These are phyloP conservation scores for Fusarium coicis DNA, from an alignment of 2,329 filamentous ascomycete genomes.

Conservation along the genomic window DNA sequence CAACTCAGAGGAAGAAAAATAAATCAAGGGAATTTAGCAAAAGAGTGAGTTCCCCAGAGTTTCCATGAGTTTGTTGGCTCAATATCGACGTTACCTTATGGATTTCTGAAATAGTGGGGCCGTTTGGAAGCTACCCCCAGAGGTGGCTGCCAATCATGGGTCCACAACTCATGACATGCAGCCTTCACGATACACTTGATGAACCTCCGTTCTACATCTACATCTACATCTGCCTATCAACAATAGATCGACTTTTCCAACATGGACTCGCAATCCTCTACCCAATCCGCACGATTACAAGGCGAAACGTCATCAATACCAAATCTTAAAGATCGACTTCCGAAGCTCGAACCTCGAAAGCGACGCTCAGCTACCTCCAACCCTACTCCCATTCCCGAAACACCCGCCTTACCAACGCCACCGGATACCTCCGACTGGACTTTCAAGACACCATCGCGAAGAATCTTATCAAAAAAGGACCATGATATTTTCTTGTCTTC, in stretches of 20 bases:
- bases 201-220: conserved; percentile 13
- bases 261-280: conserved; percentile 43
- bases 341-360: conserved; percentile 74
- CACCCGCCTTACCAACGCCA: conserved; percentile 76
- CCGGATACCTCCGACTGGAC: conserved; percentile 68
- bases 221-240: conserved; percentile 4
- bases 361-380: conserved; percentile 64
- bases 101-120: conserved; percentile 16
- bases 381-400: conserved; percentile 74
- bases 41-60: neutral
- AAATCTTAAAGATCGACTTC: conserved; percentile 64
- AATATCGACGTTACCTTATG: conserved; percentile 3
- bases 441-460: conserved; percentile 76
- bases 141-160: conserved; percentile 23
- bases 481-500: conserved; percentile 85
- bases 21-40: neutral
- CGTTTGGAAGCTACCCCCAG: conserved; percentile 9
- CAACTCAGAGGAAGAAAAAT: neutral
- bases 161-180: conserved; percentile 27
- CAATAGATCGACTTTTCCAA: conserved; percentile 11
- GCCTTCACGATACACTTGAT: neutral
- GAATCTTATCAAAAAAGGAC: conserved; percentile 84
- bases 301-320: conserved; percentile 41
- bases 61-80: conserved; percentile 4
- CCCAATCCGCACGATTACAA: conserved; percentile 19